A percentile compares a stretch with the other conserved stretches of the same genome.
Evolutionary conservation across 2,329 filamentous ascomycete genomes (phyloP).

Genomic region (Botrytis deweyae): DNA sequence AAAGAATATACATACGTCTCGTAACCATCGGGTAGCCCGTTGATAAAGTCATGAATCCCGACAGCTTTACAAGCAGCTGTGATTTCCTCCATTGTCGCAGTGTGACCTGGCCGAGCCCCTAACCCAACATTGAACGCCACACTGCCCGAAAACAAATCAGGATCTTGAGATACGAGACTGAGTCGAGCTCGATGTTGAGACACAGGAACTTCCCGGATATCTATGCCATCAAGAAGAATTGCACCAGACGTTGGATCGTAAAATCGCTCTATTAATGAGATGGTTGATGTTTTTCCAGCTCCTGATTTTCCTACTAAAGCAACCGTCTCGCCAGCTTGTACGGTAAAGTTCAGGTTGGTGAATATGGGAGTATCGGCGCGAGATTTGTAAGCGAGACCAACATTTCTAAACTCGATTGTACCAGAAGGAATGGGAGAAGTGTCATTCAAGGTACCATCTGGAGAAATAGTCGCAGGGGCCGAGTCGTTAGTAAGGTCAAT

Average conservation of each 20-base stretch:
- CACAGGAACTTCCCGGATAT: conserved; percentile 47
- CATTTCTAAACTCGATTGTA: conserved; percentile 54
- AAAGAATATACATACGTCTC: conserved; percentile 61
- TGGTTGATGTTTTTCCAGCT: conserved; percentile 65
- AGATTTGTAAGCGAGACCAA: conserved; percentile 64
- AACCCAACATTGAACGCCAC: conserved; percentile 57
- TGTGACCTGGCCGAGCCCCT: conserved; percentile 53
- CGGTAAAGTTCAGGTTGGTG: conserved; percentile 54
- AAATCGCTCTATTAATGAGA: conserved; percentile 55
- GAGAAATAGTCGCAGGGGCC: background rate
- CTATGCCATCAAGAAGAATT: conserved; percentile 39
- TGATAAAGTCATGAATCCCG: conserved; percentile 69
- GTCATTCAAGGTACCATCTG: background rate
- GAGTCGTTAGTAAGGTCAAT: conserved; percentile 36
- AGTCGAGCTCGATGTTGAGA: conserved; percentile 52
- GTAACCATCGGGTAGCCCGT: conserved; percentile 62
- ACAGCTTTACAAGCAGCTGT: conserved; percentile 65
- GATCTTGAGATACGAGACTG: conserved; percentile 57
- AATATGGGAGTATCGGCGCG: conserved; percentile 59
- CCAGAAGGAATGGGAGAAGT: conserved; percentile 18
- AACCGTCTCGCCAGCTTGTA: conserved; percentile 59
- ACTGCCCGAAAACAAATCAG: conserved; percentile 55
- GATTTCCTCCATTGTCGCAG: conserved; percentile 59
- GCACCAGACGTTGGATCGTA: conserved; percentile 44
- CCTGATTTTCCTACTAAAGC: conserved; percentile 66